phyloP scores from a whole-genome alignment of 495 filamentous ascomycete genomes.

The Pseudoneurospora amorphoporcata region DNA sequence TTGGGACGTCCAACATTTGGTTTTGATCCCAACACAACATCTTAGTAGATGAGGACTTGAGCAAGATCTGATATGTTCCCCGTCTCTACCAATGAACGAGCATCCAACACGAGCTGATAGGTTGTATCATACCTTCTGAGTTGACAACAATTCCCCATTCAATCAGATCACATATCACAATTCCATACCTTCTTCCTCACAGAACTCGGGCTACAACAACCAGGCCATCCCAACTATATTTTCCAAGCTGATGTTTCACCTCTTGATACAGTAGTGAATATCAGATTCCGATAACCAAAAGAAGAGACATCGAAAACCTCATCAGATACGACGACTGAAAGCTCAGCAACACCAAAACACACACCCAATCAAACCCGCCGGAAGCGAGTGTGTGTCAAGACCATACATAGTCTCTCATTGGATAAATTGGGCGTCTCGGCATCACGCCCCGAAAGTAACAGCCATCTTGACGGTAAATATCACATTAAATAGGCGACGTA shows the following conservation, averaged over 20 bases:
- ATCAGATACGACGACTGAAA: background rate
- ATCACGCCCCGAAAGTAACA: background rate
- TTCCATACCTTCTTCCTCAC: background rate
- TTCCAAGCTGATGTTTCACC: background rate
- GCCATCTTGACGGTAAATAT: background rate
- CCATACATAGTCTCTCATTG: background rate
- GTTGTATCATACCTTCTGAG: background rate
- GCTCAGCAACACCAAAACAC: background rate
- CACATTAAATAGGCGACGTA: background rate
- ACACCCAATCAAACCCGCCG: background rate
- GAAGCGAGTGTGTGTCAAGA: background rate
- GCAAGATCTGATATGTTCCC: background rate
- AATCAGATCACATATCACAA: background rate
- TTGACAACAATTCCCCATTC: background rate
- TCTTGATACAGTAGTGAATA: background rate
- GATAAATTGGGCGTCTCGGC: background rate
- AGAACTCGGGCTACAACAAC: background rate
- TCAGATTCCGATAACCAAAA: background rate
- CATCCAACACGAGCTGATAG: background rate
- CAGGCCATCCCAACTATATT: background rate
- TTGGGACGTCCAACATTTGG: background rate
- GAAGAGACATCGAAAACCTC: background rate
- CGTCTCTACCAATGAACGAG: background rate
- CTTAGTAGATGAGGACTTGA: background rate
- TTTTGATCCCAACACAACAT: background rate